These are phyloP conservation scores for Spizellomyces sp. DNA, from an alignment of 192 early-diverging fungal genomes.

Conservation along the genomic window DNA sequence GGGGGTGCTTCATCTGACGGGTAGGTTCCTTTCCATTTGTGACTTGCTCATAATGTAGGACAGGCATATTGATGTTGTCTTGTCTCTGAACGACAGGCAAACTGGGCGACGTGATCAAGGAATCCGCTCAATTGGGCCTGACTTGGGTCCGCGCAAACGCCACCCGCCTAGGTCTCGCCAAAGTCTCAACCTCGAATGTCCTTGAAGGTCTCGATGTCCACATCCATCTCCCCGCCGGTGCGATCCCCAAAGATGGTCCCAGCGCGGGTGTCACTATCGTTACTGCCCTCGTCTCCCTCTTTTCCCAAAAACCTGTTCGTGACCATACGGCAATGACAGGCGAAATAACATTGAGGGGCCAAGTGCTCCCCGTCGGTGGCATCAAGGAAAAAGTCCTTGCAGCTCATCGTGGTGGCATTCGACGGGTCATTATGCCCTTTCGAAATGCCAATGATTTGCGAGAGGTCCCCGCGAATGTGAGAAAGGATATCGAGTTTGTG, in stretches of 20 bases:
- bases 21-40: conserved; percentile 24
- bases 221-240: conserved; percentile 84
- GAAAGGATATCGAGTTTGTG: conserved; percentile 70
- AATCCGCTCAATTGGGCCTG: conserved; percentile 76
- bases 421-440: conserved; percentile 70
- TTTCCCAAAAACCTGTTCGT: conserved; percentile 56
- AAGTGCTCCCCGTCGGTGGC: conserved; percentile 82
- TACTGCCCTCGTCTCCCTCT: conserved; percentile 78
- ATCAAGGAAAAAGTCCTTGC: conserved; percentile 87
- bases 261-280: conserved; percentile 71
- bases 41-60: neutral
- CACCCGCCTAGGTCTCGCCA: conserved; percentile 55
- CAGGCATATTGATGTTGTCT: neutral
- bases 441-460: conserved; percentile 72
- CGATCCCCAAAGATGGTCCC: conserved; percentile 81
- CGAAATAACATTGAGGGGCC: conserved; percentile 80
- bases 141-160: conserved; percentile 78
- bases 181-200: conserved; percentile 25
- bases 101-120: conserved; percentile 85
- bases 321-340: conserved; percentile 76
- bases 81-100: conserved; percentile 48
- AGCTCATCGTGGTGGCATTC: conserved; percentile 77
- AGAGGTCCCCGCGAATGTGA: conserved; percentile 71
- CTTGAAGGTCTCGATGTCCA: conserved; percentile 71
- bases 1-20: conserved; percentile 69